A percentile compares a stretch with the other conserved stretches of the same genome.
Evolutionary conservation across 148 eudicot species (phyloP).

Genomic region (Rhododendron mucronatum): DNA sequence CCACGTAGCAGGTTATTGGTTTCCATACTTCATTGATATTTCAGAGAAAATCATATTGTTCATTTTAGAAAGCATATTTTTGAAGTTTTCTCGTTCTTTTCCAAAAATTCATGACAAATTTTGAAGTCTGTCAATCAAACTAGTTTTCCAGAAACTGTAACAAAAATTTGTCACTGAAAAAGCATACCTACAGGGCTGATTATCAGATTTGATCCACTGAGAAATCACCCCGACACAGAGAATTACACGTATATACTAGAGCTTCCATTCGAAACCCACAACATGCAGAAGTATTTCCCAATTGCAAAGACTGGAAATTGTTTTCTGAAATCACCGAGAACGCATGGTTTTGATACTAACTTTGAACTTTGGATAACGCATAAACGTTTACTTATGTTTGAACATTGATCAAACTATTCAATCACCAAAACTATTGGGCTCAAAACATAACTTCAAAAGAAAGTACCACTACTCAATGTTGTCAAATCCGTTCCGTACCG

Average conservation of each 20-base stretch:
- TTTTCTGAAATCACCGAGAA: neutral
- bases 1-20: too few relatives aligned
- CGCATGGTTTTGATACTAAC: neutral
- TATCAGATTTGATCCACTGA: neutral
- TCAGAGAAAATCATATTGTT: too few relatives aligned
- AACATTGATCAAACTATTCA: neutral
- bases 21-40: too few relatives aligned
- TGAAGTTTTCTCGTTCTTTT: too few relatives aligned
- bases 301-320: neutral
- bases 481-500: too few relatives aligned
- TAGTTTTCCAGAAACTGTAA: too few relatives aligned
- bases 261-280: neutral
- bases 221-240: neutral
- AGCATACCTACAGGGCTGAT: neutral
- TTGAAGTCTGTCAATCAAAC: too few relatives aligned
- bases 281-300: neutral
- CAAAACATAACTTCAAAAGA: neutral
- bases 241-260: neutral
- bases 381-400: neutral
- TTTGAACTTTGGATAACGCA: neutral
- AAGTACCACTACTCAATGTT: too few relatives aligned
- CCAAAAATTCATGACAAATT: too few relatives aligned
- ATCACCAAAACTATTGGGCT: neutral
- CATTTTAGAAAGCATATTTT: too few relatives aligned
- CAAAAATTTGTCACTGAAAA: neutral